Percentiles rank a stretch among this genome's conserved stretches.
phyloP scores from a whole-genome alignment of 805 yeast species.

The Candida succiphila region DNA sequence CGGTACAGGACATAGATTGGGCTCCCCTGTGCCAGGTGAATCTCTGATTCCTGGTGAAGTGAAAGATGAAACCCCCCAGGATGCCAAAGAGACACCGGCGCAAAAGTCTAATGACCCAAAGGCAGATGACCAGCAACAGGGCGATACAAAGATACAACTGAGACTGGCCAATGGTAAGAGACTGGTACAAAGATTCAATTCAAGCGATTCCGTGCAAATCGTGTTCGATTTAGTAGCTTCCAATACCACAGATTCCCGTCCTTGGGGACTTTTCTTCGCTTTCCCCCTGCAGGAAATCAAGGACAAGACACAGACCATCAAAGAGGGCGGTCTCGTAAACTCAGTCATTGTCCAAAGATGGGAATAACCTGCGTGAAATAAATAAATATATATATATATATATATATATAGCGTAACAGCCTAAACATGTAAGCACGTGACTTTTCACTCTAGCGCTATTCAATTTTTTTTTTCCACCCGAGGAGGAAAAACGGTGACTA shows the following conservation, averaged over 20 bases:
- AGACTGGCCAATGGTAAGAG: slow-evolving; percentile 78
- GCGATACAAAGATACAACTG: slow-evolving; percentile 72
- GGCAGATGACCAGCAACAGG: slow-evolving; percentile 22
- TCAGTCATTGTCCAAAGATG: slow-evolving; percentile 90
- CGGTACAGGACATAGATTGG: slow-evolving; percentile 80
- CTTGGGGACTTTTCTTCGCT: slow-evolving; percentile 63
- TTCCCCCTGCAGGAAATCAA: slow-evolving; percentile 74
- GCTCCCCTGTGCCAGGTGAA: slow-evolving; percentile 83
- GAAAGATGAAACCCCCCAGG: slow-evolving; percentile 8
- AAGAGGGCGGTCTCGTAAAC: slow-evolving; percentile 67
- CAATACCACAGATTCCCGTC: slow-evolving; percentile 34
- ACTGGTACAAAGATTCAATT: slow-evolving; percentile 50
- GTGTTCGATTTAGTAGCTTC: slow-evolving; percentile 61
- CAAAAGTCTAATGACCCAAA: slow-evolving; percentile 11
- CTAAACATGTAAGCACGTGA: no score
- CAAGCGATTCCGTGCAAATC: slow-evolving; percentile 52
- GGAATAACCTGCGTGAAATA: slow-evolving; percentile 34
- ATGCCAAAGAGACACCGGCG: slow-evolving; percentile 14
- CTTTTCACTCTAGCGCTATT: no score
- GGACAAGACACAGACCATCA: slow-evolving; percentile 45
- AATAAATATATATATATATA: no score
- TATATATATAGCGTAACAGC: not conserved
- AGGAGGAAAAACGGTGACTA: no score
- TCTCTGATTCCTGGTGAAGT: slow-evolving; percentile 8
- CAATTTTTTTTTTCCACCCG: no score